Conservation (phyloP, 306 rosid genomes). For the Vigna nakashimae region DNA sequence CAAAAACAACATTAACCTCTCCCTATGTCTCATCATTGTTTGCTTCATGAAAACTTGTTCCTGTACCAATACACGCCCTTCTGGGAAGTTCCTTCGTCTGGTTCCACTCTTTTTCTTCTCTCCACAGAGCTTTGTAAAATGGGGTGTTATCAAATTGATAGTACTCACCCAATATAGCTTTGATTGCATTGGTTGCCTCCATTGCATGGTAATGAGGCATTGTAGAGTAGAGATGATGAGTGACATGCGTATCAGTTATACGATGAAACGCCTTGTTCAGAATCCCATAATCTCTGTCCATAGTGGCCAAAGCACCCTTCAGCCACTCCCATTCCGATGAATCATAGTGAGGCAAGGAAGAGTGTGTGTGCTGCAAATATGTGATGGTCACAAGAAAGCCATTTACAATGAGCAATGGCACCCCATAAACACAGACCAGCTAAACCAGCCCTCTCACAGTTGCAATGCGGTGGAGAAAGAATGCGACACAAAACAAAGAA, state of each 20-base stretch:
- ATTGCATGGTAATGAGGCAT: constrained; percentile 82
- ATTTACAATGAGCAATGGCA: constrained; percentile 66
- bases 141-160: constrained; percentile 73
- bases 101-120: constrained; percentile 82
- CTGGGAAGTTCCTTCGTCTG: constrained; percentile 49
- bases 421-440: constrained; percentile 57
- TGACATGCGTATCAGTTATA: constrained; percentile 74
- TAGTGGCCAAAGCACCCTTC: constrained; percentile 72
- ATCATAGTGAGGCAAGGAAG: constrained; percentile 72
- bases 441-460: constrained; percentile 55
- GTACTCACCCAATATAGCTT: constrained; percentile 53
- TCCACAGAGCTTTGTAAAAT: constrained; percentile 77
- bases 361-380: constrained; percentile 79
- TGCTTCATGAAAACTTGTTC: constrained; percentile 56
- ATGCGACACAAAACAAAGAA: constrained; percentile 45
- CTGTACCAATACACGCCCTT: constrained; percentile 80
- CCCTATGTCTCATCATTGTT: background rate
- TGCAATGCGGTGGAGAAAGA: constrained; percentile 50
- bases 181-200: constrained; percentile 79
- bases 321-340: constrained; percentile 89
- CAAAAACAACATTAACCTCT: too few relatives aligned
- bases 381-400: constrained; percentile 72
- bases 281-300: constrained; percentile 76
- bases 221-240: constrained; percentile 76
- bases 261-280: constrained; percentile 75